Conservation (phyloP, 2,329 filamentous ascomycete species). For the Phialocephala subalpina region DNA sequence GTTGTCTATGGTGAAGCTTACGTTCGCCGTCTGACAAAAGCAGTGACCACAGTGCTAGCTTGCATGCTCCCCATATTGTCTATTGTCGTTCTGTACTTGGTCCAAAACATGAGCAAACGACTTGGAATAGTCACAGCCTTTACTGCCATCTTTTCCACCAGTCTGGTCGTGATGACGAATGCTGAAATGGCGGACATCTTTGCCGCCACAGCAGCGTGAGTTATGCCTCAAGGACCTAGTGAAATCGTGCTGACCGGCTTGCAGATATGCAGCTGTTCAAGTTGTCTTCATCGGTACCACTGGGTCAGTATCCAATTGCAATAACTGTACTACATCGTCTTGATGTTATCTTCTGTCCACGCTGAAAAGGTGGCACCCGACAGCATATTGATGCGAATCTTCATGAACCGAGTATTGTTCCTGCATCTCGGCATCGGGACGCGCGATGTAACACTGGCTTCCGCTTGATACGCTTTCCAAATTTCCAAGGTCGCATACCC, state of each 20-base stretch:
- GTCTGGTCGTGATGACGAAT: conserved; percentile 5
- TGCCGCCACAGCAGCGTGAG: conserved; percentile 20
- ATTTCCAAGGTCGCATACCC: too few species aligned
- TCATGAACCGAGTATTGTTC: too few species aligned
- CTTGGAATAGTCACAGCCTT: conserved; percentile 13
- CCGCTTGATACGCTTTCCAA: too few species aligned
- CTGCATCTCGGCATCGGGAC: too few species aligned
- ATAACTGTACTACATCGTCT: not conserved
- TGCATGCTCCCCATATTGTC: conserved; percentile 12
- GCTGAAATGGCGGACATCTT: conserved; percentile 18
- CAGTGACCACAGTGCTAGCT: conserved; percentile 11
- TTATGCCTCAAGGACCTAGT: not conserved
- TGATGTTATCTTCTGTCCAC: not conserved
- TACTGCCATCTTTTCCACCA: conserved; percentile 6
- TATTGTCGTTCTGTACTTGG: conserved; percentile 2
- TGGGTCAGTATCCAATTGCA: not conserved
- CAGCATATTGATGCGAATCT: too few species aligned
- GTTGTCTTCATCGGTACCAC: conserved; percentile 10
- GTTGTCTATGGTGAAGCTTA: conserved; percentile 4
- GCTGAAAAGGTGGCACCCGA: too few species aligned
- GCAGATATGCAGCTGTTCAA: conserved; percentile 12
- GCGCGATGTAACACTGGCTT: too few species aligned
- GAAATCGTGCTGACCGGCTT: not conserved
- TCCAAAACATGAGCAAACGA: conserved; percentile 13
- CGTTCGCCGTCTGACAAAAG: conserved; percentile 3